Evolutionary conservation across 495 filamentous ascomycete species (phyloP), one percentile per base, ranked within the genome.

Genomic region (Penicillium dipodomyicola): DNA sequence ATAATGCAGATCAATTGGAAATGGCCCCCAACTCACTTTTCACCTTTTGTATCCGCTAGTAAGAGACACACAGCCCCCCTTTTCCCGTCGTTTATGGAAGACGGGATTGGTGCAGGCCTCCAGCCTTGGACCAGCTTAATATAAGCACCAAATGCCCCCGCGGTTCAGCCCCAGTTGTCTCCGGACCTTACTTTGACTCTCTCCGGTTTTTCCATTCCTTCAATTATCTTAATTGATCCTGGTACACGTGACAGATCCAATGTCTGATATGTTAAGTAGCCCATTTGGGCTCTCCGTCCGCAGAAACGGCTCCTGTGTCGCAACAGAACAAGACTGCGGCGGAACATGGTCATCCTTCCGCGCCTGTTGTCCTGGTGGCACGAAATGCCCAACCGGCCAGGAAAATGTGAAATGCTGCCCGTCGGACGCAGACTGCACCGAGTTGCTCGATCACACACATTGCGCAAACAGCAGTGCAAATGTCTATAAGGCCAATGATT

Each of bases 381-480:
- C 46, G 10, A 35, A 35, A 17, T 57, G 47, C 9, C 52, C 52
- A 10, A 3, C 25, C 7, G 42, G 42, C 15, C 52, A 55, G 19
- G 22, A 37, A 1, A 55, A 55, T 9, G 52, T 55, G 29, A 45
- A 55, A 33, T 55, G 52, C 9, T 55, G 52, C 9, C 42, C 42
- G 2, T 55, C 42, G 4, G 52, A 55, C n/a, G 52, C 52, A 22
- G 43, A 55, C 14, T 55, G 52, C 14, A 15, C 29, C 22, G 30
- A 47, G 4, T 22, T 55, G 19, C 5, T 55, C 2, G 33, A 55
- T 25, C 27, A 55, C 37, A 42, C 22, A 11, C 52, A 47, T 39
- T 55, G 52, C 8, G 52, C 52, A 25, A 55, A 55, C n/a, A 30
- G 20, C 29, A 55, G 42, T 25, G 52, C 52, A 19, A 55, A 55